Evolutionary conservation across 2,329 filamentous ascomycete genomes (phyloP).

Genomic region (Fusarium humuli): DNA sequence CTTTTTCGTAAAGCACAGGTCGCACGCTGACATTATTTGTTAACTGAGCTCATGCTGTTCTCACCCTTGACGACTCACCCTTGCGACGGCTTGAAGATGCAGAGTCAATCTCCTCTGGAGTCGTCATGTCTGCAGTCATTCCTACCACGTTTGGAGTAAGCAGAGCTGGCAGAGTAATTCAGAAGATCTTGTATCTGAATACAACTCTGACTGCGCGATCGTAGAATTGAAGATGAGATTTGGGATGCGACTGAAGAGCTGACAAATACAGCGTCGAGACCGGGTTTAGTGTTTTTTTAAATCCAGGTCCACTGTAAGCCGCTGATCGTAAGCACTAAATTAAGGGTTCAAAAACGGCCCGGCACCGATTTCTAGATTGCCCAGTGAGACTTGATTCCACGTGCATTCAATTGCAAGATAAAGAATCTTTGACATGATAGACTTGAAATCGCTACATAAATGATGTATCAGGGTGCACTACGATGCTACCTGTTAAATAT

Average conservation of each 20-base stretch:
- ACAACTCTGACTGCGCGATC: too few relatives aligned
- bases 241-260: slow-evolving; percentile 15
- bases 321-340: slow-evolving; percentile 20
- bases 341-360: background rate
- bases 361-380: background rate
- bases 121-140: slow-evolving; percentile 4
- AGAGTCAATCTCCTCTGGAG: slow-evolving; percentile 29
- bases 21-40: slow-evolving; percentile 50
- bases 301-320: background rate
- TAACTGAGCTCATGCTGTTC: background rate
- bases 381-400: background rate
- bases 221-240: background rate
- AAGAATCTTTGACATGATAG: too few relatives aligned
- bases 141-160: too few relatives aligned
- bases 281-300: background rate
- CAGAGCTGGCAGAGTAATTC: too few relatives aligned
- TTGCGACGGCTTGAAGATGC: slow-evolving; percentile 41
- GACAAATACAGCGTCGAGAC: slow-evolving; percentile 30
- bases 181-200: too few relatives aligned
- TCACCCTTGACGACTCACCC: slow-evolving; percentile 13
- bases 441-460: too few relatives aligned
- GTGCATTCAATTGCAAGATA: background rate
- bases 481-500: too few relatives aligned
- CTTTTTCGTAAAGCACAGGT: slow-evolving; percentile 60
- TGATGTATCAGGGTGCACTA: too few relatives aligned